A percentile compares a stretch with the other conserved stretches of the same genome.
These are phyloP conservation scores for Cochlearia excelsa DNA, from an alignment of 345 rosid genomes.

Conservation along the genomic window DNA sequence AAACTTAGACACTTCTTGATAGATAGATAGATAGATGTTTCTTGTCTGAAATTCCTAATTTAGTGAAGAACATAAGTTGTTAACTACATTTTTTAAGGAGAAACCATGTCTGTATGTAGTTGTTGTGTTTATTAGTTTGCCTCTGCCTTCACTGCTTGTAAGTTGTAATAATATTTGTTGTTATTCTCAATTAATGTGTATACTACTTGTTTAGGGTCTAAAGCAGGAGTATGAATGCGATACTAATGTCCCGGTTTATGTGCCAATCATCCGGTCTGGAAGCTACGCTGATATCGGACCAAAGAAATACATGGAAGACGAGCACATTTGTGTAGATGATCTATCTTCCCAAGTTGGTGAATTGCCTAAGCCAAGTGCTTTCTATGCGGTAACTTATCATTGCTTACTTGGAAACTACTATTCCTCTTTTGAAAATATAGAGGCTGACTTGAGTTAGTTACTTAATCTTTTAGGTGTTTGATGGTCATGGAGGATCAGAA, in stretches of 20 bases:
- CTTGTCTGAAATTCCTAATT: too few species aligned
- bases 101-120: too few species aligned
- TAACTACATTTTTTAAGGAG: too few species aligned
- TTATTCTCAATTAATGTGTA: slow-evolving; percentile 5
- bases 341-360: slow-evolving; percentile 59
- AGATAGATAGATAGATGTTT: too few species aligned
- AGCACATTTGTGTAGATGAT: slow-evolving; percentile 79
- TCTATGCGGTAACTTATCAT: slow-evolving; percentile 55
- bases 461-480: slow-evolving; percentile 46
- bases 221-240: slow-evolving; percentile 24
- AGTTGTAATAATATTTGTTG: too few species aligned
- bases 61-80: too few species aligned
- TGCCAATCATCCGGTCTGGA: slow-evolving; percentile 78
- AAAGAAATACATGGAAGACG: slow-evolving; percentile 77
- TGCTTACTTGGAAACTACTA: not conserved
- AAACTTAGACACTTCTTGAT: not conserved
- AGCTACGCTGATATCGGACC: slow-evolving; percentile 69
- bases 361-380: slow-evolving; percentile 65
- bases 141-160: too few species aligned
- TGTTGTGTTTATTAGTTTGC: too few species aligned
- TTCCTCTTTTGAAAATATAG: not conserved
- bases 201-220: slow-evolving; percentile 7
- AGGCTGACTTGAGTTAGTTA: slow-evolving; percentile 12
- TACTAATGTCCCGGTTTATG: slow-evolving; percentile 24
- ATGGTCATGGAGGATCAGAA: slow-evolving; percentile 89